Conservation (phyloP, 139 green algal species). For the Chlorokybus atmophyticus region DNA sequence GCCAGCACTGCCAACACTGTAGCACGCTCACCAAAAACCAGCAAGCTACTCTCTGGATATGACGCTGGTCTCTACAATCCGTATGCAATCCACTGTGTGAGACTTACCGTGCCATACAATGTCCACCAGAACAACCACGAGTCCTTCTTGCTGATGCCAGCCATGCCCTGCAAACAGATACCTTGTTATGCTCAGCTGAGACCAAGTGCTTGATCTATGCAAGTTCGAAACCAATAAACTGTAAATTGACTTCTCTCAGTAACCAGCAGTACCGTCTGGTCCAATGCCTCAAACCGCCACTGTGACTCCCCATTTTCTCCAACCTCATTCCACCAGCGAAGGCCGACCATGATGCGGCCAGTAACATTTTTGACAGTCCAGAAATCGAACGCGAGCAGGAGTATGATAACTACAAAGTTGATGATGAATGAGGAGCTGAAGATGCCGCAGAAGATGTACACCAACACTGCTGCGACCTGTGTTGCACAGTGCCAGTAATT, state of each 20-base stretch:
- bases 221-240: no score
- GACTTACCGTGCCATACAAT: constrained; percentile 15
- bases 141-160: constrained; percentile 20
- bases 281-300: constrained; percentile 82
- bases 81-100: no score
- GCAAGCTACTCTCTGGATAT: no score
- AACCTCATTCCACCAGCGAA: constrained; percentile 94
- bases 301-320: constrained; percentile 66
- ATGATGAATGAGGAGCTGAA: constrained; percentile 25
- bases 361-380: constrained; percentile 71
- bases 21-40: no score
- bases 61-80: no score
- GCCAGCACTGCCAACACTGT: no score
- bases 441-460: constrained; percentile 24
- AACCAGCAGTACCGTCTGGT: no score
- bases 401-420: constrained; percentile 33
- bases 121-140: constrained; percentile 29
- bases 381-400: constrained; percentile 32
- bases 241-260: no score
- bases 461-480: constrained; percentile 19
- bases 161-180: constrained; percentile 13
- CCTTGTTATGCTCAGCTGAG: neutral
- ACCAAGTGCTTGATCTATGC: no score
- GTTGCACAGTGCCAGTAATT: neutral
- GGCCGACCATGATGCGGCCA: constrained; percentile 74